Conservation (phyloP, 2,329 filamentous ascomycete species). For the Emergomyces pasteurianus region DNA sequence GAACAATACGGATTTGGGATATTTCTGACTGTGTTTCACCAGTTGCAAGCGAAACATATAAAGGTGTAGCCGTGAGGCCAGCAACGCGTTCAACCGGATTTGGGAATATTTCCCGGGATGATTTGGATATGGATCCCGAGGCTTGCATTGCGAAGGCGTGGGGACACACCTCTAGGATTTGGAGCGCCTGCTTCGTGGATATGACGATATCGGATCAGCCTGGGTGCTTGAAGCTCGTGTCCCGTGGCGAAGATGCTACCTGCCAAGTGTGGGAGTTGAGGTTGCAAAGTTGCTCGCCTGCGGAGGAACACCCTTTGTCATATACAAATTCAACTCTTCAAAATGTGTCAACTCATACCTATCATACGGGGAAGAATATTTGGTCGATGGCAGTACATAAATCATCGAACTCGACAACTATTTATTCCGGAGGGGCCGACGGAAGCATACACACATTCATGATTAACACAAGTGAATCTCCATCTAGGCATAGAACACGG, state of each 20-base stretch:
- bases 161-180: slow-evolving; percentile 83
- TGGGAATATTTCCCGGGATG: slow-evolving; percentile 29
- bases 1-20: slow-evolving; percentile 81
- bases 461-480: slow-evolving; percentile 7
- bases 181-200: slow-evolving; percentile 61
- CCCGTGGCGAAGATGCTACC: slow-evolving; percentile 76
- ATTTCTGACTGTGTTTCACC: slow-evolving; percentile 45
- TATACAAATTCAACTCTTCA: slow-evolving; percentile 25
- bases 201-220: slow-evolving; percentile 13
- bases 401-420: slow-evolving; percentile 8
- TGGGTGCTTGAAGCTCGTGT: slow-evolving; percentile 46
- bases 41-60: slow-evolving; percentile 17
- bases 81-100: slow-evolving; percentile 44
- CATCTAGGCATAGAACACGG: not conserved
- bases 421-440: slow-evolving; percentile 78
- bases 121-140: slow-evolving; percentile 24
- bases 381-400: slow-evolving; percentile 54
- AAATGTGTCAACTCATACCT: slow-evolving; percentile 44
- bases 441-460: slow-evolving; percentile 41
- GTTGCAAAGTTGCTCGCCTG: slow-evolving; percentile 18
- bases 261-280: slow-evolving; percentile 57
- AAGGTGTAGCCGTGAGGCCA: not conserved
- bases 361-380: slow-evolving; percentile 79
- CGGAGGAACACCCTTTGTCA: slow-evolving; percentile 15
- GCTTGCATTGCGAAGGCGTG: slow-evolving; percentile 59